These are phyloP conservation scores for Agrocybe pediades DNA, from an alignment of 768 basidiomycete species.

Conservation along the genomic window DNA sequence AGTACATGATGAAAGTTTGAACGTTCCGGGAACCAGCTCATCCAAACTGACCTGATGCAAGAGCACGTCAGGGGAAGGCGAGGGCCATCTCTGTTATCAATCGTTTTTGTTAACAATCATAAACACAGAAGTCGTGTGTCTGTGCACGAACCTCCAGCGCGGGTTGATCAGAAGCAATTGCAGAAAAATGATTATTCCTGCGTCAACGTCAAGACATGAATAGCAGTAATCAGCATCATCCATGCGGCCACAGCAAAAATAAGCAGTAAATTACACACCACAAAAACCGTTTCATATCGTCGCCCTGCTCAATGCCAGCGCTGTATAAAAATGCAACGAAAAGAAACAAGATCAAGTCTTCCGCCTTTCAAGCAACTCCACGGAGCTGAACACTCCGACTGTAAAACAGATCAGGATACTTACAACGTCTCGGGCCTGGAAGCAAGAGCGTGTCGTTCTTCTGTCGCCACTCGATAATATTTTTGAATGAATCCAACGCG, in stretches of 20 bases:
- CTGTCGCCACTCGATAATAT: constrained; percentile 44
- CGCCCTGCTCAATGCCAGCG: constrained; percentile 68
- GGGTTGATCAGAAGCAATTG: constrained; percentile 69
- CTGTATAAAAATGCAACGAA: too few species aligned
- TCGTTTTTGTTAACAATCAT: background rate
- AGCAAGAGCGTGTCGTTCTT: constrained; percentile 44
- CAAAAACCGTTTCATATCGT: constrained; percentile 73
- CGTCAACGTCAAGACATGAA: background rate
- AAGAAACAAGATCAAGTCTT: background rate
- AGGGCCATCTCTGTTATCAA: constrained; percentile 47
- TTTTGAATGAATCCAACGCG: constrained; percentile 66
- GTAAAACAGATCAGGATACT: too few species aligned
- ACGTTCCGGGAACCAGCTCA: background rate
- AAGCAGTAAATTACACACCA: constrained; percentile 43
- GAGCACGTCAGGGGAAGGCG: constrained; percentile 37
- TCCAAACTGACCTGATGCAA: constrained; percentile 62
- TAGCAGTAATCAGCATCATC: background rate
- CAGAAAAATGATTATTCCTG: constrained; percentile 77
- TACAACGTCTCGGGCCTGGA: constrained; percentile 54
- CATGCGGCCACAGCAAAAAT: background rate
- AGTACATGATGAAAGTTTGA: constrained; percentile 2
- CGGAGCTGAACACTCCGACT: too few species aligned
- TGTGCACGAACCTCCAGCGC: constrained; percentile 52
- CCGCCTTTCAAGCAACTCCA: too few species aligned
- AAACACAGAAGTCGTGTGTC: too few species aligned